Percentiles rank a stretch among this genome's conserved stretches.
phyloP scores from a whole-genome alignment of 2,329 filamentous ascomycete genomes.

The Waltergamsia citrina region DNA sequence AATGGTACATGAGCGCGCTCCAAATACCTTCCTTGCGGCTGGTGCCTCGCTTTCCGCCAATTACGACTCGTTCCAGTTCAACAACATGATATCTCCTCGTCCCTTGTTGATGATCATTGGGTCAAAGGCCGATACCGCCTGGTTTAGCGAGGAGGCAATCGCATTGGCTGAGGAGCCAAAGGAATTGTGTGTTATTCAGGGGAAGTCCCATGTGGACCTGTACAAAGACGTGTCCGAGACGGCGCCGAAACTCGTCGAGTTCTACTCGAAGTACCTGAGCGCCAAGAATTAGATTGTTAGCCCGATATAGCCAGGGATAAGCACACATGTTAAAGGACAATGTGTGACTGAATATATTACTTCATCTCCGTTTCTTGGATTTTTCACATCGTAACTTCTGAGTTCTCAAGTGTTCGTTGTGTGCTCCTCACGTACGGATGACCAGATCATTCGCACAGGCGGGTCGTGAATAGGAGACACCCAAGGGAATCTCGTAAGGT shows the following conservation, averaged over 20 bases:
- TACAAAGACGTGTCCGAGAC: conserved; percentile 6
- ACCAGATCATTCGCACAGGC: too few species aligned
- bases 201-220: conserved; percentile 7
- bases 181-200: conserved; percentile 7
- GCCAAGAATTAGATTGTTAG: too few species aligned
- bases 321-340: too few species aligned
- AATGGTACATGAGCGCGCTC: conserved; percentile 6
- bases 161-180: conserved; percentile 6
- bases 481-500: too few species aligned
- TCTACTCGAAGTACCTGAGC: conserved; percentile 6
- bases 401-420: too few species aligned
- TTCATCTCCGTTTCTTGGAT: too few species aligned
- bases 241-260: conserved; percentile 12
- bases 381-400: too few species aligned
- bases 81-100: conserved; percentile 6
- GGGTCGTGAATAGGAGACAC: too few species aligned
- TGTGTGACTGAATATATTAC: too few species aligned
- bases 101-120: conserved; percentile 9
- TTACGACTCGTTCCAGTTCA: conserved; percentile 7
- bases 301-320: too few species aligned
- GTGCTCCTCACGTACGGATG: too few species aligned
- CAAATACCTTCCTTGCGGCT: conserved; percentile 1
- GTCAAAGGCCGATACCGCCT: conserved; percentile 6
- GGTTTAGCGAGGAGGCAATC: conserved; percentile 6
- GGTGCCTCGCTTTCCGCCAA: conserved; percentile 6